Base-by-base conservation (phyloP, 306 rosid genomes). In the Castanea crenata region DNA sequence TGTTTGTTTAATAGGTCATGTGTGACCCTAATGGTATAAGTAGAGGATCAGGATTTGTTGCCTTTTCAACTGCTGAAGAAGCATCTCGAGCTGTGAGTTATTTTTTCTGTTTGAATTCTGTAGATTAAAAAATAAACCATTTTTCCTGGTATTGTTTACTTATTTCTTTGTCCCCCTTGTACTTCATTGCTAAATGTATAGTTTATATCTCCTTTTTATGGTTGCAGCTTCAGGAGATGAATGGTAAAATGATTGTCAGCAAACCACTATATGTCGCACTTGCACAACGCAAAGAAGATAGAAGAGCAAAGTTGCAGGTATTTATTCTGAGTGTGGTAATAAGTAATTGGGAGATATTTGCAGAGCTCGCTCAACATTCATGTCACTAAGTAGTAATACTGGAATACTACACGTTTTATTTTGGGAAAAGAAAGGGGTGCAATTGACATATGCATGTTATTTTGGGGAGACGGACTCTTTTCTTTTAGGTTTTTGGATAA, bases 291-390 rank as follows among this genome's bases (percentile, higher is more conserved):
- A 89, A 88, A 62, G 96, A 91, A 78, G 93, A 91, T 55, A 85
- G 96, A 82, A 86, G 87, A 69, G 96, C 96, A 11, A 89, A 93
- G 71, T 49, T 91, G 74, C 97, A 89, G 92, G 97, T 91, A 89
- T 75, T 29, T 25, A 4, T 0, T 75, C 14, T 29, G 15, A 20
- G 65, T 23, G 11, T 21, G 20, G 10, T 31, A 2, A 29, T 13
- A 14, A 63, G 4, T 63, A 3, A 27, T 29, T 63, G 69, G 38
- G 19, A 29, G 31, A 29, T 15, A 27, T 5, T 63, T 29, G n/a
- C 32, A 5, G 21, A 63, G 31, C 5, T 29, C n/a, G 2, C 32
- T 14, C 18, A 31, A 15, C 32, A 4, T 64, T 64, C 1, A 6
- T 23, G 32, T 12, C 65, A 6, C 27, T 59, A 5, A 27, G 31